phyloP scores from a whole-genome alignment of 495 filamentous ascomycete species.

The Usnea hakonensis region DNA sequence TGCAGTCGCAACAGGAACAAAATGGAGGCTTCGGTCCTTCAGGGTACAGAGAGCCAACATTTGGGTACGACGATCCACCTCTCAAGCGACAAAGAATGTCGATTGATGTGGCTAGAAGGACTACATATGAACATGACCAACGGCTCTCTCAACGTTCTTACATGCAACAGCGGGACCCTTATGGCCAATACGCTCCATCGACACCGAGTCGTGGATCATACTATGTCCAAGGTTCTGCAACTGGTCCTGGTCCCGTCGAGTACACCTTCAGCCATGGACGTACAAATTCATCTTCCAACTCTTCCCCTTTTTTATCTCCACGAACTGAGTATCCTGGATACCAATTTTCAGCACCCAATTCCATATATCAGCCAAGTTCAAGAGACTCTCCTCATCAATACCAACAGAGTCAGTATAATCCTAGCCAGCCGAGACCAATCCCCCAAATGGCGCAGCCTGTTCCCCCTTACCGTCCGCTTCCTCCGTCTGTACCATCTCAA shows the following conservation, averaged over 20 bases:
- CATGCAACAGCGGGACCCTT: constrained; percentile 15
- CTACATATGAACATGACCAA: constrained; percentile 15
- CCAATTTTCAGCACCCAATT: constrained; percentile 6
- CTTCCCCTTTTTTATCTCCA: constrained; percentile 24
- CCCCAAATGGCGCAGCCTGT: constrained; percentile 17
- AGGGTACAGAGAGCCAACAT: constrained; percentile 3
- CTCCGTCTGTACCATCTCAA: constrained; percentile 6
- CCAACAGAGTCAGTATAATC: constrained; percentile 12
- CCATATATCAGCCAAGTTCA: constrained; percentile 12
- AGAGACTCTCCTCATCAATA: constrained; percentile 15
- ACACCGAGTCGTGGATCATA: constrained; percentile 4
- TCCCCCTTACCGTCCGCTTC: constrained; percentile 14
- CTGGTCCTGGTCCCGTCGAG: constrained; percentile 11
- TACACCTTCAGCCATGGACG: constrained; percentile 17
- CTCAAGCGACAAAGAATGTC: constrained; percentile 23
- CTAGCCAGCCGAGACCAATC: constrained; percentile 6
- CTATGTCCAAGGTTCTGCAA: constrained; percentile 17
- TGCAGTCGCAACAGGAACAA: constrained; percentile 14
- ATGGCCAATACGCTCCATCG: constrained; percentile 13
- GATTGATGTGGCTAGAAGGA: constrained; percentile 10
- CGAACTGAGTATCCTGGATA: constrained; percentile 15
- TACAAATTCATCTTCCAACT: constrained; percentile 21
- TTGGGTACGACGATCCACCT: constrained; percentile 17
- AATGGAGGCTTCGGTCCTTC: not conserved
- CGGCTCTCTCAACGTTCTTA: constrained; percentile 17